Base-by-base conservation (phyloP, 441 rosid genomes). In the Populus hybrid region DNA sequence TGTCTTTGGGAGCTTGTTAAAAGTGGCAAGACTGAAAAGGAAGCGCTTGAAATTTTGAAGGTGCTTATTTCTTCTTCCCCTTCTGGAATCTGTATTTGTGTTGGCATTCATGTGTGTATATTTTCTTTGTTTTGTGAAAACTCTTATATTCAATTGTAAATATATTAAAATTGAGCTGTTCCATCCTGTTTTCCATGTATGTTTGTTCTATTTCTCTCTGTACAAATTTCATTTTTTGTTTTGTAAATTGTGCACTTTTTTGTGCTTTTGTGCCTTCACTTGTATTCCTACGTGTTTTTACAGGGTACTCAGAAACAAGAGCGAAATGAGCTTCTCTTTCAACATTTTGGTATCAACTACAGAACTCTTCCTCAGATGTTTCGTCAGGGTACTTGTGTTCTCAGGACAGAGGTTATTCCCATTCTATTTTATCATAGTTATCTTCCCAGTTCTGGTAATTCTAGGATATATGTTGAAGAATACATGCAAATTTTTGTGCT, bases 341-440 rank as follows among this genome's bases (percentile, higher is more conserved):
- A 85, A 81, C 86, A 83, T 32, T 95, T 95, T 82, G 93, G 90
- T 46, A 80, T 95, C 81, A 95, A 92, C 81, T 95, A 93, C 84
- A 93, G 89, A 74, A 86, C 83, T 23, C 84, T 87, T 76, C 93
- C 89, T 79, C 88, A 82, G 73, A 79, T 92, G 83, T 91, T 89
- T 82, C 98, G 98, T 76, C 98, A 91, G 84, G 99, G 99, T 78
- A 89, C 98, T 30, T 91, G 94, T 81, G 77, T 87, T 77, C 84
- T 89, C 85, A 92, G 80, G 92, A 85, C 71, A 6, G 81, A 92
- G 98, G 99, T 95, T 42, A 81, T 70, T 82, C 75, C 50, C 66
- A 72, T 72, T 9, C 35, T 76, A 24, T 67, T 75, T 75, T 30
- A 64, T 53, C 3, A 53, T 5, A 53, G 7, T 53, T 18, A 16